A percentile compares a stretch with the other conserved stretches of the same genome.
phyloP scores from a whole-genome alignment of 257 asterid genomes.

The Solanum ahanhuiri region DNA sequence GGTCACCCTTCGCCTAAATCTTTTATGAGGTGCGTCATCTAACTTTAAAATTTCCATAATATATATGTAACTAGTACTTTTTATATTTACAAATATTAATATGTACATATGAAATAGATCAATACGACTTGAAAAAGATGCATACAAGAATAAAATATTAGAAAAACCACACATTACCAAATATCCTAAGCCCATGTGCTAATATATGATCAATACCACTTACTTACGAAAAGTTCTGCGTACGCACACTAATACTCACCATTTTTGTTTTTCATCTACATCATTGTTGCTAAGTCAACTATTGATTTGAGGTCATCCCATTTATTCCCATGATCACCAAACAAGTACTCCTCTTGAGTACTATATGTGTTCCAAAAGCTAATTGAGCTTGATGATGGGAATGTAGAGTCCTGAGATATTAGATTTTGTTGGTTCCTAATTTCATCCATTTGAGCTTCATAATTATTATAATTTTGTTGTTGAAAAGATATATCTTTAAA shows the following conservation, averaged over 20 bases:
- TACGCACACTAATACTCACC: not conserved
- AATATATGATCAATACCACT: not conserved
- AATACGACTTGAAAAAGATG: not conserved
- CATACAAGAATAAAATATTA: not conserved
- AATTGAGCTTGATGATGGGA: not conserved
- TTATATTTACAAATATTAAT: not conserved
- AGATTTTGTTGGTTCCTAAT: not conserved
- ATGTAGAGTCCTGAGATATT: not conserved
- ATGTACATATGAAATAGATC: not conserved
- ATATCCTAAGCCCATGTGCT: not conserved
- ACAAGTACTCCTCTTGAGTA: not conserved
- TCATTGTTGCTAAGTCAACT: not conserved
- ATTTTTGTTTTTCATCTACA: not conserved
- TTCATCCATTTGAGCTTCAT: not conserved
- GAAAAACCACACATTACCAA: not conserved
- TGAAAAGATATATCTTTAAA: not conserved
- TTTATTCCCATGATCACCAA: not conserved
- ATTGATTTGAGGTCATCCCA: conserved; percentile 15
- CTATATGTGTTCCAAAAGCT: not conserved
- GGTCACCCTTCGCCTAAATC: not conserved
- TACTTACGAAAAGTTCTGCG: not conserved
- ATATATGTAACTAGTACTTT: not conserved
- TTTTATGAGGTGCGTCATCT: no score
- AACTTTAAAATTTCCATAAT: not conserved
- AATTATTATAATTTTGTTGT: not conserved